Conservation (phyloP, 139 green algal genomes). For the Monoraphidium neglectum region DNA sequence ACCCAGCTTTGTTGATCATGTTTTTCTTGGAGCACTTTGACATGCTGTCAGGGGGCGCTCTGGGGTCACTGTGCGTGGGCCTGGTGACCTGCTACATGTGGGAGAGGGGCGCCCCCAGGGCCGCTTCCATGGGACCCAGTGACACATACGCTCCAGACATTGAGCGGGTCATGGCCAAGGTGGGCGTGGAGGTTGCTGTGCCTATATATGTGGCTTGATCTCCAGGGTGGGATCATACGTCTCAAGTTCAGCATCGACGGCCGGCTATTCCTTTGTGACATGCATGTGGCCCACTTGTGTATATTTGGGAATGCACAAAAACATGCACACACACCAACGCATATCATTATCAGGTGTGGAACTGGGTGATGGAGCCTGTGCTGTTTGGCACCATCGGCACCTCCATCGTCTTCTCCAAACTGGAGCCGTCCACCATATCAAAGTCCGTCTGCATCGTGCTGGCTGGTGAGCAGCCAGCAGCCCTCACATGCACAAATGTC, state of each 20-base stretch:
- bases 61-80: constrained; percentile 66
- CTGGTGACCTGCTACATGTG: constrained; percentile 59
- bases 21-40: constrained; percentile 74
- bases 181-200: too few relatives aligned
- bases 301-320: too few relatives aligned
- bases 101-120: constrained; percentile 53
- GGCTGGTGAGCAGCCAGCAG: too few relatives aligned
- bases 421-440: constrained; percentile 51
- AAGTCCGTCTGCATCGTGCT: constrained; percentile 59
- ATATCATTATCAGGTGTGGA: too few relatives aligned
- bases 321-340: too few relatives aligned
- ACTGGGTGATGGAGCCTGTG: constrained; percentile 69
- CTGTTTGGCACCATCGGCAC: constrained; percentile 85
- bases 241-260: too few relatives aligned
- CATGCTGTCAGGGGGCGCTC: constrained; percentile 70
- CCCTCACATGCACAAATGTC: too few relatives aligned
- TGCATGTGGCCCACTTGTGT: too few relatives aligned
- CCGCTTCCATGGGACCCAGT: constrained; percentile 30
- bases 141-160: constrained; percentile 28
- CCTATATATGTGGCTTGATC: too few relatives aligned
- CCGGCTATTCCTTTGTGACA: too few relatives aligned
- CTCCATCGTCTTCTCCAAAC: constrained; percentile 57
- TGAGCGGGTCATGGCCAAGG: constrained; percentile 19
- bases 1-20: constrained; percentile 68
- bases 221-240: too few relatives aligned